A percentile compares a stretch with the other conserved stretches of the same genome.
These are phyloP conservation scores for Hypoxylon sp. DNA, from an alignment of 2,329 filamentous ascomycete species.

Conservation along the genomic window DNA sequence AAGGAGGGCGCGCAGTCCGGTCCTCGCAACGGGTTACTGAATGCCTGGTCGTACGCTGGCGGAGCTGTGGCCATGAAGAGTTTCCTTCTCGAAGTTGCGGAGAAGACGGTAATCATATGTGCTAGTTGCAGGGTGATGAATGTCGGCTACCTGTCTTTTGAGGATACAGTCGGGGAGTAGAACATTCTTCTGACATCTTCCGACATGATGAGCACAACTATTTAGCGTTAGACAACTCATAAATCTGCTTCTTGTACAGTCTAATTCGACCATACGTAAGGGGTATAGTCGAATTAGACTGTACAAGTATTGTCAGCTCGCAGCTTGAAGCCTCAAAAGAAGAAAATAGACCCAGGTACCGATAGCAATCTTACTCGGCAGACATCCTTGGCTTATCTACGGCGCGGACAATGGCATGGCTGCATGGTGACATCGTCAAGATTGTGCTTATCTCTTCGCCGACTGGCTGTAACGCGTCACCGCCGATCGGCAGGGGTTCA, in stretches of 20 bases:
- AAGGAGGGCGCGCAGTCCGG: conserved; percentile 29
- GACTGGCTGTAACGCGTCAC: conserved; percentile 8
- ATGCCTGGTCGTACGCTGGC: conserved; percentile 30
- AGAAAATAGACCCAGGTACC: too few relatives aligned
- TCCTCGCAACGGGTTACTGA: conserved; percentile 21
- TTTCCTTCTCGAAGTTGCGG: conserved; percentile 34
- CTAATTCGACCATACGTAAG: too few relatives aligned
- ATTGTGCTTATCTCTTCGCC: conserved; percentile 16
- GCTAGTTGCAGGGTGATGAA: conserved; percentile 32
- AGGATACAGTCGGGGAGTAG: conserved; percentile 30
- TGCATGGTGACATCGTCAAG: neutral
- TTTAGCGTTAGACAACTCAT: too few relatives aligned
- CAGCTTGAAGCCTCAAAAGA: neutral
- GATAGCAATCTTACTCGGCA: neutral
- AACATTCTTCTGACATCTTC: too few relatives aligned
- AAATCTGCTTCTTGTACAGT: too few relatives aligned
- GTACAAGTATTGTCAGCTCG: neutral
- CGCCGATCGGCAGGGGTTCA: conserved; percentile 30
- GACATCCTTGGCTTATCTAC: neutral
- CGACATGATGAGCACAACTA: too few relatives aligned
- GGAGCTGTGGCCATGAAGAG: conserved; percentile 15
- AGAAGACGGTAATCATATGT: conserved; percentile 37
- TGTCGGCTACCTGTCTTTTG: conserved; percentile 27
- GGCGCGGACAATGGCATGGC: neutral
- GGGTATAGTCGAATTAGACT: too few relatives aligned